Evolutionary conservation across 192 early-diverging fungal species (phyloP).

Genomic region (Phlyctochytrium arcticum): DNA sequence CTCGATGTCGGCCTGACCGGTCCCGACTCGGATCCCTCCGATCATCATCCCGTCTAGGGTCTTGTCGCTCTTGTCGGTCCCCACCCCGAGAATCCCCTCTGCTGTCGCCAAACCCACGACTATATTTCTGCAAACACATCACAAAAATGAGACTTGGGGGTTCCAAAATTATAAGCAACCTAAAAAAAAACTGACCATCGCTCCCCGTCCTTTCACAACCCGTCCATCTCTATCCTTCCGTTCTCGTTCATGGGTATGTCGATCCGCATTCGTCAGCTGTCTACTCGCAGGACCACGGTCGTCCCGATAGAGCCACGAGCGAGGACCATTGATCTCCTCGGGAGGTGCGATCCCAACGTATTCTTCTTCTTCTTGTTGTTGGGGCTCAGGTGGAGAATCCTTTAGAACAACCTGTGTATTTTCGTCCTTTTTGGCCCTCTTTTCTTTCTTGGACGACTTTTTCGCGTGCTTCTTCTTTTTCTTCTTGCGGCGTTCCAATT

Average conservation of each 20-base stretch:
- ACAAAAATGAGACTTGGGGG: too few species aligned
- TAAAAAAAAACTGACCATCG: background rate
- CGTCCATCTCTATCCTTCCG: conserved; percentile 29
- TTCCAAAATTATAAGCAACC: too few species aligned
- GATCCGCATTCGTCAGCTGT: background rate
- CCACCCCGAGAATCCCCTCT: too few species aligned
- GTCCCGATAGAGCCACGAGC: background rate
- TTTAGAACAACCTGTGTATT: background rate
- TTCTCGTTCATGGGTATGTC: background rate
- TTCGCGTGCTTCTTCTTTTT: conserved; percentile 36
- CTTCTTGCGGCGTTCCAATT: conserved; percentile 25
- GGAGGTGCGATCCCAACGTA: conserved; percentile 1
- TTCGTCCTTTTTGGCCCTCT: conserved; percentile 10
- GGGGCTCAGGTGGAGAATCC: background rate
- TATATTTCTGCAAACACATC: too few species aligned
- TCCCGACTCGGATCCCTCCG: too few species aligned
- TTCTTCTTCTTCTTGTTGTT: conserved; percentile 6
- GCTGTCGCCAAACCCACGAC: too few species aligned
- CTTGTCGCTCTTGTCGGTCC: too few species aligned
- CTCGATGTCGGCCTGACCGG: too few species aligned
- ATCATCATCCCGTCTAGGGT: too few species aligned
- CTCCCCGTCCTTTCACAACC: conserved; percentile 35
- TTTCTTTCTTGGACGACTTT: conserved; percentile 33
- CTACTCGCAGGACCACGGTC: background rate
- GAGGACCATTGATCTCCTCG: conserved; percentile 7